phyloP scores from a whole-genome alignment of 129 eudicot genomes.

The Chrysanthemum seticuspe region DNA sequence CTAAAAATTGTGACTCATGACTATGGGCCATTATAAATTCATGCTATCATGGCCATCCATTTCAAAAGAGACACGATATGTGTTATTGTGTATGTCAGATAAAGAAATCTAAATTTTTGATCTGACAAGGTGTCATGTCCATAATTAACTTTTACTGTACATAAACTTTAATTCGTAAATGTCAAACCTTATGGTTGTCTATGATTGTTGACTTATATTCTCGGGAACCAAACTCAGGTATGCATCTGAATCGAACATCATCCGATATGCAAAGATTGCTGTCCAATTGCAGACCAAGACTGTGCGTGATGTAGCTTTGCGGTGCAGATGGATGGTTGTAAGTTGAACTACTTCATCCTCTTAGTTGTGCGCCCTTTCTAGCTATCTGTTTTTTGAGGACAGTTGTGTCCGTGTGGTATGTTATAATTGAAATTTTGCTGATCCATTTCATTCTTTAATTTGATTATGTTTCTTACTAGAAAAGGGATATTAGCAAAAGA shows the following conservation, averaged over 20 bases:
- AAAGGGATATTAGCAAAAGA: slow-evolving; percentile 68
- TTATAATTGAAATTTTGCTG: neutral
- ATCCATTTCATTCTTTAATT: neutral
- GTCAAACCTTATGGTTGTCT: neutral
- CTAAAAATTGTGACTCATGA: neutral
- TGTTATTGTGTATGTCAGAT: slow-evolving; percentile 4
- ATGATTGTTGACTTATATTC: slow-evolving; percentile 12
- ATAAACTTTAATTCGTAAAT: neutral
- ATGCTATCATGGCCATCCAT: neutral
- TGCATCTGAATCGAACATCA: slow-evolving; percentile 57
- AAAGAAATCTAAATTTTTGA: neutral
- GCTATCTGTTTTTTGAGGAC: neutral
- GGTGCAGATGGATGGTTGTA: slow-evolving; percentile 91
- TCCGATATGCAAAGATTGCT: slow-evolving; percentile 90
- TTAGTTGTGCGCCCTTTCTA: neutral
- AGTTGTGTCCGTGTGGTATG: neutral
- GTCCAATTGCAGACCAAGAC: slow-evolving; percentile 68
- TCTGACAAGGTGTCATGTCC: neutral
- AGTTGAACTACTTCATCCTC: slow-evolving; percentile 30
- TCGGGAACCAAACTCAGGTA: slow-evolving; percentile 43
- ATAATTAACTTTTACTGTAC: neutral
- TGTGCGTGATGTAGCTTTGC: slow-evolving; percentile 89
- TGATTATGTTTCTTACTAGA: slow-evolving; percentile 45
- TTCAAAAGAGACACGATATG: neutral
- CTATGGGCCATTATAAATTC: neutral